phyloP scores from a whole-genome alignment of 495 filamentous ascomycete species.

The Evernia prunastri region DNA sequence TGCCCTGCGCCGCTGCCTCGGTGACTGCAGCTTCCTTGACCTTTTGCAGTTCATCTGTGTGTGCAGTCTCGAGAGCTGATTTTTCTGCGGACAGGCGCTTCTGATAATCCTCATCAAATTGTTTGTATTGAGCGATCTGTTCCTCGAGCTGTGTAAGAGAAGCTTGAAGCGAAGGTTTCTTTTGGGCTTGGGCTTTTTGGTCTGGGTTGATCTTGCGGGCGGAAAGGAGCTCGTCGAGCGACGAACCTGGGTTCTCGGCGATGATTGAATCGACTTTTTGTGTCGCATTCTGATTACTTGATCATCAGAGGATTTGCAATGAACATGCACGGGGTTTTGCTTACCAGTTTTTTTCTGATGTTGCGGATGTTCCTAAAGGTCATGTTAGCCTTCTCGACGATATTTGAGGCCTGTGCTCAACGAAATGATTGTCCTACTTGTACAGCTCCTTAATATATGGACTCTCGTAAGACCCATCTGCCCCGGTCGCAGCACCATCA shows the following conservation, averaged over 20 bases:
- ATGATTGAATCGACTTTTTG: conserved; percentile 72
- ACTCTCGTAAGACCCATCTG: conserved; percentile 55
- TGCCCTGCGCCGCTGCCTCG: conserved; percentile 51
- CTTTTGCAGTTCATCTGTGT: conserved; percentile 66
- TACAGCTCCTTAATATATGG: conserved; percentile 76
- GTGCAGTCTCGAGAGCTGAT: conserved; percentile 59
- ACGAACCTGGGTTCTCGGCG: conserved; percentile 65
- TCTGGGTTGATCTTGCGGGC: conserved; percentile 85
- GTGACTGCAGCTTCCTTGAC: conserved; percentile 57
- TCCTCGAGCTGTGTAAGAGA: conserved; percentile 72
- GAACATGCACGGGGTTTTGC: conserved; percentile 26
- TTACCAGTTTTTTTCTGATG: conserved; percentile 79
- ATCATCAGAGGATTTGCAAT: conserved; percentile 11
- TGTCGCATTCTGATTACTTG: conserved; percentile 54
- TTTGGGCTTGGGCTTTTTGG: conserved; percentile 79
- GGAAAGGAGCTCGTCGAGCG: conserved; percentile 76
- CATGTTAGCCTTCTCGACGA: conserved; percentile 13
- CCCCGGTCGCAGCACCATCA: conserved; percentile 42
- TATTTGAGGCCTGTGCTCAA: not conserved
- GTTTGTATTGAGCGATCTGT: conserved; percentile 75
- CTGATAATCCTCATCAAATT: conserved; percentile 73
- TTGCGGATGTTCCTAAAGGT: conserved; percentile 70
- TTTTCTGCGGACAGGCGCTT: conserved; percentile 60
- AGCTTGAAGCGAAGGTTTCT: conserved; percentile 80
- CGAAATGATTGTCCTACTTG: conserved; percentile 52